Evolutionary conservation across 306 rosid genomes (phyloP).

Genomic region (Quercus rubra): DNA sequence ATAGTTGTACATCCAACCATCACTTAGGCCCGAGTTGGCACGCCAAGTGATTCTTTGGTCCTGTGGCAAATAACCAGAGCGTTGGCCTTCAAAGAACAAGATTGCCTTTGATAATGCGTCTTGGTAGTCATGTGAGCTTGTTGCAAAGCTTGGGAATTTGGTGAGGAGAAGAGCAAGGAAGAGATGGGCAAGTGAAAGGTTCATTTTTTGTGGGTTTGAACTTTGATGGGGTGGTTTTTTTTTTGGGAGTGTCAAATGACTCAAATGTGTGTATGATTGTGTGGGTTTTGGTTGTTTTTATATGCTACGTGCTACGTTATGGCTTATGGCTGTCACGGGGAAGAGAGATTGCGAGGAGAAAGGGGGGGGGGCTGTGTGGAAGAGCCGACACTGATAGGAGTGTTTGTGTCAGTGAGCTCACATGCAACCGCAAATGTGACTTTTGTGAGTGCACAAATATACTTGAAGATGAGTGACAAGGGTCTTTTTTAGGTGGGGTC

Average conservation of each 20-base stretch:
- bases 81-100: conserved; percentile 82
- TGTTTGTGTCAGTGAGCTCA: conserved; percentile 25
- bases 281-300: conserved; percentile 21
- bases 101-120: conserved; percentile 83
- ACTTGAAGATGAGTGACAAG: not conserved
- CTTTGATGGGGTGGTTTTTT: not conserved
- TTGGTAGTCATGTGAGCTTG: conserved; percentile 42
- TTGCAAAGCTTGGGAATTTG: not conserved
- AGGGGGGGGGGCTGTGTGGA: not conserved
- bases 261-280: not conserved
- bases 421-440: conserved; percentile 11
- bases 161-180: not conserved
- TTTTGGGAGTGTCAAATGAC: not conserved
- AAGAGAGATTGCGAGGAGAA: conserved; percentile 26
- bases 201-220: conserved; percentile 20
- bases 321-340: conserved; percentile 48
- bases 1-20: conserved; percentile 61
- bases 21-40: conserved; percentile 60
- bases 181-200: not conserved
- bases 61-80: conserved; percentile 70
- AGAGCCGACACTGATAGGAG: conserved; percentile 21
- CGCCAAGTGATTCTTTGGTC: conserved; percentile 72
- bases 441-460: not conserved
- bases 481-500: not conserved
- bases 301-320: not conserved